Evolutionary conservation across 2,329 filamentous ascomycete species (phyloP), one percentile per base, ranked within the genome.

Genomic region (Calycina marina): DNA sequence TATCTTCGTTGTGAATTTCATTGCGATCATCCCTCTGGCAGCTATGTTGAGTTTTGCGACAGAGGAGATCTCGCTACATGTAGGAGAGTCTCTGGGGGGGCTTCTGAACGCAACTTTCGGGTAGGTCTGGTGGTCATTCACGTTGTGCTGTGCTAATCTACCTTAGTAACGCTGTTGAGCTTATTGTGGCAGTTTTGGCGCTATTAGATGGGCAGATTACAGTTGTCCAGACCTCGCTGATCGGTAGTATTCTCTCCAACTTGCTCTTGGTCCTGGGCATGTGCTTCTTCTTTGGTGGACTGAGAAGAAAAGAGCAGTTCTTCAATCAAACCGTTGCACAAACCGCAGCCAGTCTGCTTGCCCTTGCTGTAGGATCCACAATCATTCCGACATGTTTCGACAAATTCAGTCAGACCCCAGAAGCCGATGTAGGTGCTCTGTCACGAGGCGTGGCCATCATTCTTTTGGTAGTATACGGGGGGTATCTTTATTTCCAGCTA

Each of bases 271-370:
- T 93, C 31, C 62, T 93, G 63, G 86, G 84, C 35, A 92, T 86
- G 73, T 90, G 77, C 53, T 94, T 92, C 64, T 90, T 93, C 61
- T 77, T 82, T 39, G 85, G 51, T 15, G 51, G 51, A 4, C 54
- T 92, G 44, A 76, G 79, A 37, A 72, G 86, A 16, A 51, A 69
- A 16, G 80, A 92, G 52, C 88, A 94, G 54, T 77, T 72, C 55
- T 96, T 94, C 68, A 93, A 94, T 61, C 73, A 80, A 18, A 88
- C 82, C 0, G 85, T 94, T 5, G 86, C 86, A 0, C 85, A 93
- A 55, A 93, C 86, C 0, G 82, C 85, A 3, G 76, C 85, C 10
- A 57, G 63, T 15, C 72, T 79, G 8, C 62, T 90, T 14, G 58
- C 85, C 13, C 53, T 78, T 6, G 68, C 77, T 9, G 80, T 92